Evolutionary conservation across 2,329 filamentous ascomycete species (phyloP).

Genomic region (Scedosporium boydii): DNA sequence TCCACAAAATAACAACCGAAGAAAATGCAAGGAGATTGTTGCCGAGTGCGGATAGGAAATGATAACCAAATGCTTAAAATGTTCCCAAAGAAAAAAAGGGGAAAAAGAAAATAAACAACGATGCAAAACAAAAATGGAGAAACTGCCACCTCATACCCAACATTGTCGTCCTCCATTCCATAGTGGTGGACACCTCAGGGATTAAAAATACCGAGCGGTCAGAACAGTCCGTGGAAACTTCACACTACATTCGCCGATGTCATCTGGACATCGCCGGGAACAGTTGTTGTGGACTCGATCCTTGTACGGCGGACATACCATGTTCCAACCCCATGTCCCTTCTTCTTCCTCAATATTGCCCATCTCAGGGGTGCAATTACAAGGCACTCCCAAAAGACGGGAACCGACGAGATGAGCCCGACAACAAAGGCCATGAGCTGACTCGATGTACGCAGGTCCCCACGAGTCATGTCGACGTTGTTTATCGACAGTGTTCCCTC

Average conservation of each 20-base stretch:
- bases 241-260: not conserved
- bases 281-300: not conserved
- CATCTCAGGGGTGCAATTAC: not conserved
- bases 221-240: not conserved
- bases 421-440: slow-evolving; percentile 4
- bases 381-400: slow-evolving; percentile 5
- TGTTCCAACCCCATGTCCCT: not conserved
- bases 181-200: no score
- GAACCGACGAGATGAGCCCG: not conserved
- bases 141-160: no score
- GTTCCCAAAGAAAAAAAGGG: not conserved
- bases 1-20: not conserved
- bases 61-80: no score
- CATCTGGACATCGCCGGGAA: not conserved
- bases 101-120: not conserved
- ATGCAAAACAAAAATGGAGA: no score
- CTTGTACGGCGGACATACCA: not conserved
- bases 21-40: not conserved
- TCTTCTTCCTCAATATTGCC: not conserved
- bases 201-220: no score
- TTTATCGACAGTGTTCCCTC: slow-evolving; percentile 1
- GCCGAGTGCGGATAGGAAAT: not conserved
- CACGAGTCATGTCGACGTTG: not conserved
- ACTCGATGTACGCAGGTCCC: not conserved
- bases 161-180: no score